Percentiles rank a stretch among this genome's conserved stretches.
Conservation (phyloP, 345 rosid genomes). For the Ricinus communis region DNA sequence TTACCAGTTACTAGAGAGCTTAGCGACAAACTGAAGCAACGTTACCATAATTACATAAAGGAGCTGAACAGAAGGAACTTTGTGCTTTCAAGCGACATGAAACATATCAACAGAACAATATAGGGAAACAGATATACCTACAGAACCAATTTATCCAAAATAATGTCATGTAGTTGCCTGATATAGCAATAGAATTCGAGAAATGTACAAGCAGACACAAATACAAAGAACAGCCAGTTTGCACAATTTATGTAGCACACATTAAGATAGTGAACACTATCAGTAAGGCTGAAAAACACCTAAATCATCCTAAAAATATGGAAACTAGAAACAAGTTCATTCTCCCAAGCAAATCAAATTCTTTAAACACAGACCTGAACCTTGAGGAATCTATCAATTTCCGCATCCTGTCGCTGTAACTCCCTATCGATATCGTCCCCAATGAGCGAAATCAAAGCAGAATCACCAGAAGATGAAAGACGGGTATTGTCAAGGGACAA, state of each 20-base stretch:
- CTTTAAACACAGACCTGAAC: slow-evolving; percentile 51
- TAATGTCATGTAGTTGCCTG: neutral
- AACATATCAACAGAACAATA: neutral
- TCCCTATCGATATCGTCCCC: slow-evolving; percentile 66
- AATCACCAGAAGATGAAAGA: slow-evolving; percentile 57
- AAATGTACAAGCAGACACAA: neutral
- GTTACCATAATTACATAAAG: neutral
- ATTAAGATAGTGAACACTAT: neutral
- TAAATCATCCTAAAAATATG: neutral
- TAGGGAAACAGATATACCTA: neutral
- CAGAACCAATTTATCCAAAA: neutral
- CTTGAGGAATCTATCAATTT: slow-evolving; percentile 73
- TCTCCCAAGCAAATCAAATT: neutral
- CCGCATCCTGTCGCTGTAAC: slow-evolving; percentile 64
- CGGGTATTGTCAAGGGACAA: slow-evolving; percentile 69
- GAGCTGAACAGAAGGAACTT: neutral
- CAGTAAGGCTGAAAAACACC: neutral
- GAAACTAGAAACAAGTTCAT: slow-evolving; percentile 4
- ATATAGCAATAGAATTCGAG: neutral
- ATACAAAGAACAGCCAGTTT: neutral
- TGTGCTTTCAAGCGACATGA: too few relatives aligned
- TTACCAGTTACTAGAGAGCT: neutral
- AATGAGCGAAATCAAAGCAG: slow-evolving; percentile 56
- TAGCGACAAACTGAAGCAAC: neutral
- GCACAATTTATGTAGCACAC: neutral